These are phyloP conservation scores for Catharanthus roseus DNA, from an alignment of 257 asterid species.

Conservation along the genomic window DNA sequence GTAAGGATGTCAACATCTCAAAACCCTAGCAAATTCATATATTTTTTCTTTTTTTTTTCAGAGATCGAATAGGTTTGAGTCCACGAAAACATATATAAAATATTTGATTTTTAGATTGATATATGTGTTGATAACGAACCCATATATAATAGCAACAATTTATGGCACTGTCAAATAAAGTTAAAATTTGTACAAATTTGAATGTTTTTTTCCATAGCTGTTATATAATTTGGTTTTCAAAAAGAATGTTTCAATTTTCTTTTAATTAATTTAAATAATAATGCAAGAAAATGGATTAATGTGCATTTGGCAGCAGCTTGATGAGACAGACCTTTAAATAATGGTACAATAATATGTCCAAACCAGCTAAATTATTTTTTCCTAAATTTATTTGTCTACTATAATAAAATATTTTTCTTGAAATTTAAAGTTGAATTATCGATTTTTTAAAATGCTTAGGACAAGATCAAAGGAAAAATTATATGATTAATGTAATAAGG, in stretches of 20 bases:
- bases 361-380: conserved; percentile 1
- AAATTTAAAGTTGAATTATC: not conserved
- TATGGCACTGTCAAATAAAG: not conserved
- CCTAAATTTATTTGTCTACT: too few species aligned
- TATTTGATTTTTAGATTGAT: too few species aligned
- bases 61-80: not conserved
- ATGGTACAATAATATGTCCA: not conserved
- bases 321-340: not conserved
- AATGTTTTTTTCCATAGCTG: not conserved
- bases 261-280: not conserved
- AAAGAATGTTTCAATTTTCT: not conserved
- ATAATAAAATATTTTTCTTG: not conserved
- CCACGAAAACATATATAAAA: too few species aligned
- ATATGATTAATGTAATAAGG: too few species aligned
- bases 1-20: too few species aligned
- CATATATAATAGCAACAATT: too few species aligned
- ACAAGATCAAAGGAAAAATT: not conserved
- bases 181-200: not conserved
- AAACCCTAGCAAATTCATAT: not conserved
- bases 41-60: not conserved
- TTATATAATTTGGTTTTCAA: not conserved
- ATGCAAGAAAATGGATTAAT: not conserved
- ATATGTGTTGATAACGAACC: too few species aligned
- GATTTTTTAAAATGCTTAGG: not conserved
- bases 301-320: not conserved